Evolutionary conservation across 164 flowering plant species (phyloP), one percentile per base, ranked within the genome.

Genomic region (Vitis rupestris): DNA sequence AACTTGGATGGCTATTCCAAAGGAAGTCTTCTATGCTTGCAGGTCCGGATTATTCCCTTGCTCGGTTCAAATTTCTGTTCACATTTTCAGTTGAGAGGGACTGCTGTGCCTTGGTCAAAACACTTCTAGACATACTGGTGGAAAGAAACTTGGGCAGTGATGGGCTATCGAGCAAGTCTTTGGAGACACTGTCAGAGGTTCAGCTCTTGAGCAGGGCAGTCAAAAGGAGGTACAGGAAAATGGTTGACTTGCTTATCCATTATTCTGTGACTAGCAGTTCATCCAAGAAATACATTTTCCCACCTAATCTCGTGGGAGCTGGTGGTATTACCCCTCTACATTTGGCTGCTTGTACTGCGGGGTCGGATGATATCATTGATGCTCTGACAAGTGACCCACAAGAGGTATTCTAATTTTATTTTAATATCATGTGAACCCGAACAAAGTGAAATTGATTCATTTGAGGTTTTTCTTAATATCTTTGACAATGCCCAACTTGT

Each of bases 1-100:
- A 94, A 74, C 94, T 94, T 44, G 98, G 98, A 57, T 94, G 98
- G 98, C 73, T 94, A 2, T 90, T 94, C 72, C 98, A 94, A 72
- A 79, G 88, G 72, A 85, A 76, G 27, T 66, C 74, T 49, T 65
- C 74, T 14, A 74, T 72, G 58, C 74, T 69, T 52, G 81, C 66
- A 17, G 61, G 23, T 70, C 75, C 82, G 3, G 75, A 80, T 47
- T 91, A 81, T 72, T 82, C 83, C 4, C 69, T 75, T 67, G 3
- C 66, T 31, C 87, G 97, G 52, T 84, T 88, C 84, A 90, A 85
- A 69, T 88, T 80, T 78, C 84, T 94, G 13, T 79, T 94, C 12
- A 72, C 80, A 19, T 91, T 88, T 71, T 82, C 98, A 1, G 86
- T 89, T 58, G 98, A 91, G 70, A 83, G 86, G 68, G 89, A 87